Evolutionary conservation across 2,329 filamentous ascomycete genomes (phyloP).

Genomic region (Cordyceps farinosa): DNA sequence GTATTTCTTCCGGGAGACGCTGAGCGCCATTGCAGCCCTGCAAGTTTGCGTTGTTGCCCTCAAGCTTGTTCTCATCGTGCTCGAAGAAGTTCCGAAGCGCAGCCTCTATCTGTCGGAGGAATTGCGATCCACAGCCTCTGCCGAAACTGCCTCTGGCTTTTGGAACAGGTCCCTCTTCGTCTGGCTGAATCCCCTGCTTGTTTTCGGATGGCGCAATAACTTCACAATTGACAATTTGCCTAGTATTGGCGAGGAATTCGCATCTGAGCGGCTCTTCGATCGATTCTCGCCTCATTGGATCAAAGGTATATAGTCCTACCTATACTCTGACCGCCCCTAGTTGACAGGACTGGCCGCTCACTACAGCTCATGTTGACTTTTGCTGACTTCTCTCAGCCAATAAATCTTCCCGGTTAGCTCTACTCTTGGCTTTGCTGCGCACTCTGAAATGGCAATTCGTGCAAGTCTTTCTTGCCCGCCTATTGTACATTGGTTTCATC

Average conservation of each 20-base stretch:
- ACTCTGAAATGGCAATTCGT: neutral
- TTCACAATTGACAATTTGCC: neutral
- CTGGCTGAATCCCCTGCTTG: neutral
- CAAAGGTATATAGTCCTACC: neutral
- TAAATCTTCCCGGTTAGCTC: neutral
- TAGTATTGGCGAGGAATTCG: neutral
- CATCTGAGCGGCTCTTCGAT: neutral
- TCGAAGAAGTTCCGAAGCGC: conserved; percentile 10
- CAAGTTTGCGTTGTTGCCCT: neutral
- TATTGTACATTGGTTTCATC: neutral
- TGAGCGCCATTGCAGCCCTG: neutral
- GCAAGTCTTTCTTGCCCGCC: neutral
- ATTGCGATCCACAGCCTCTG: neutral
- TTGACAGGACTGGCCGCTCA: too few relatives aligned
- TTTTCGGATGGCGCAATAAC: neutral
- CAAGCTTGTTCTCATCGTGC: neutral
- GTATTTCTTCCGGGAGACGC: neutral
- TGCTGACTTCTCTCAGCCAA: too few relatives aligned
- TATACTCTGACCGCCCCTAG: too few relatives aligned
- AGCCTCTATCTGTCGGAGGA: neutral
- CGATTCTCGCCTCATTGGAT: neutral
- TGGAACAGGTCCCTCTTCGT: conserved; percentile 4
- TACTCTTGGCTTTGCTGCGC: neutral
- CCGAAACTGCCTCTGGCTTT: neutral
- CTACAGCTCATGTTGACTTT: too few relatives aligned